Conservation (phyloP, 169 alveolate species). For the Cyclospora cayetanensis region DNA sequence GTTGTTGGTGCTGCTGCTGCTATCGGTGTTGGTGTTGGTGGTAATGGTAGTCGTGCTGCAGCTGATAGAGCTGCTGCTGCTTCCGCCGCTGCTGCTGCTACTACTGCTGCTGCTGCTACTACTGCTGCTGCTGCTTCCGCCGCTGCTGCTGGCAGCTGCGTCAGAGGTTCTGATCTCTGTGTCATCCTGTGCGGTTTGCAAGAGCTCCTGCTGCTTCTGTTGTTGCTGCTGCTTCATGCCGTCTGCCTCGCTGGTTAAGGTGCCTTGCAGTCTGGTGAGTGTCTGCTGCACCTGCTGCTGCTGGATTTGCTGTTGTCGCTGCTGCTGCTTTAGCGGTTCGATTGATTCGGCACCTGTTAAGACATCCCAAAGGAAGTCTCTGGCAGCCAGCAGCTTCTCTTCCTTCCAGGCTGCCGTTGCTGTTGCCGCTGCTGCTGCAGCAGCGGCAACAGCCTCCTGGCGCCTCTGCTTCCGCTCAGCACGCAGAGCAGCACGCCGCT, state of each 20-base stretch:
- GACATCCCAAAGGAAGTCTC: slow-evolving; percentile 28
- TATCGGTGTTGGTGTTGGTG: no score
- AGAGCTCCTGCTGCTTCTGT: neutral
- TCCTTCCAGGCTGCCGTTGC: neutral
- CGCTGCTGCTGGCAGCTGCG: no score
- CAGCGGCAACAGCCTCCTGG: neutral
- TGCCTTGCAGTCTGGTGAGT: neutral
- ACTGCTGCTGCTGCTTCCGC: slow-evolving; percentile 53
- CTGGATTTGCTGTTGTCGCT: neutral
- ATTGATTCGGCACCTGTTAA: neutral
- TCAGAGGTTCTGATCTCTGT: no score
- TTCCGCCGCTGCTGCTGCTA: neutral
- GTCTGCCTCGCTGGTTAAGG: neutral
- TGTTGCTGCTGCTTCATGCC: slow-evolving; percentile 31
- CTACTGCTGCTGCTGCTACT: neutral
- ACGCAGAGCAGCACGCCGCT: neutral
- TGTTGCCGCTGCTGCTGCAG: slow-evolving; percentile 12
- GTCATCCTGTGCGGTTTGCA: no score
- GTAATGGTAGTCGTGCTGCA: no score
- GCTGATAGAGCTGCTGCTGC: no score
- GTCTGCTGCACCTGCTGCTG: slow-evolving; percentile 30
- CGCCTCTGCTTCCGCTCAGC: slow-evolving; percentile 21
- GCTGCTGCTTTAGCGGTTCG: neutral
- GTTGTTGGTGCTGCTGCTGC: slow-evolving; percentile 23
- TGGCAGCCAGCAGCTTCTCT: slow-evolving; percentile 13